Evolutionary conservation across 2,329 filamentous ascomycete genomes (phyloP).

Genomic region (Aspergillus candidus): DNA sequence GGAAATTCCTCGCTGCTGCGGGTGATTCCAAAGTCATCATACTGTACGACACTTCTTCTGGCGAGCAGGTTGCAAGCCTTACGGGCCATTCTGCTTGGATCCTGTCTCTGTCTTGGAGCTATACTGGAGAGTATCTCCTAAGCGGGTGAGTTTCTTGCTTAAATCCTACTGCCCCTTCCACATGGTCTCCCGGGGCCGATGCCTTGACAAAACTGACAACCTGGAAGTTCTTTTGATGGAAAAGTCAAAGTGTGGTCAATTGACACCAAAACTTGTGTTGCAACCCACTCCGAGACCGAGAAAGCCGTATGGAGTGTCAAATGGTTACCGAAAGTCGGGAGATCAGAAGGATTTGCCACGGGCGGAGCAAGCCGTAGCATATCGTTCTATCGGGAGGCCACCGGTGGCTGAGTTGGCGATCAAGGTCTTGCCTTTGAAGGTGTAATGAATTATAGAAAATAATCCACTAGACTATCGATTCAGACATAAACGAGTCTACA

Average conservation of each 20-base stretch:
- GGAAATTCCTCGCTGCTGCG: conserved; percentile 77
- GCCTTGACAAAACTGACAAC: conserved; percentile 8
- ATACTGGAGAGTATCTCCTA: conserved; percentile 84
- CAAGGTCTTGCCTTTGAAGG: neutral
- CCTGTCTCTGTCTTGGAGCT: conserved; percentile 84
- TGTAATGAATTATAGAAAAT: too few species aligned
- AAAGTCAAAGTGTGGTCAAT: conserved; percentile 96
- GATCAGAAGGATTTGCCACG: conserved; percentile 66
- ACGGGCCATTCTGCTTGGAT: conserved; percentile 80
- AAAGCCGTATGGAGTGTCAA: conserved; percentile 76
- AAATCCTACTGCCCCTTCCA: conserved; percentile 1
- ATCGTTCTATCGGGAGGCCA: conserved; percentile 79
- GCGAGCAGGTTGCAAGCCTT: conserved; percentile 85
- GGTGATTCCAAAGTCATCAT: conserved; percentile 86
- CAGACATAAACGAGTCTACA: too few species aligned
- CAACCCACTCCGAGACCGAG: conserved; percentile 87
- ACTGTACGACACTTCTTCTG: conserved; percentile 85
- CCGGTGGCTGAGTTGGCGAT: conserved; percentile 48
- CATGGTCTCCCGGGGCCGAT: neutral
- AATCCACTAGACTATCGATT: too few species aligned
- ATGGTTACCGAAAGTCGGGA: conserved; percentile 68
- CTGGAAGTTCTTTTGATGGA: conserved; percentile 67
- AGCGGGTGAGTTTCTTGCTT: conserved; percentile 53
- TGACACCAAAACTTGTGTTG: conserved; percentile 75
- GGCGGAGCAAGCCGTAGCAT: conserved; percentile 70